Evolutionary conservation across 1,139 yeast species (phyloP), one percentile per base, ranked within the genome.

Genomic region (Geotrichum europaeum): DNA sequence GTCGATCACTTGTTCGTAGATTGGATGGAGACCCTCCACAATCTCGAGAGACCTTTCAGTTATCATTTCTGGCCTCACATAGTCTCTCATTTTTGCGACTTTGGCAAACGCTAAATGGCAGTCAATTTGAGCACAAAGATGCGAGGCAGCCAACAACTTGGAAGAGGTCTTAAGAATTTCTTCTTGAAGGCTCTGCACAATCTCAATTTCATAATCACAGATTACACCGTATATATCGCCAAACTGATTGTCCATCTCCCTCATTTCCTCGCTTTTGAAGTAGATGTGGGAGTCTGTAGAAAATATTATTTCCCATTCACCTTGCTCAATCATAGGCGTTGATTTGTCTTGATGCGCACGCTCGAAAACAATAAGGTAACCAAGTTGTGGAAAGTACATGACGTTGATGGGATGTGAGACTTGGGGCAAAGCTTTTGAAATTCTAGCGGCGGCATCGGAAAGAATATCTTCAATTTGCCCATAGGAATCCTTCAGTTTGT

Each of bases 361-460:
- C 20, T 62, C 63, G 18, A 67, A 60, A 18, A 59, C 63, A 9
- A 78, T 67, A 53, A 80, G 66, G 60, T 75, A 80, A 0, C 83
- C 83, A 36, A 80, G 62, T 58, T 79, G 81, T 7, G 81, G 81
- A 30, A 79, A 76, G 62, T 80, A 80, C 2, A 77, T 74, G 1
- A 76, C 75, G 61, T 76, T 78, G 4, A 77, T 56, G 22, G 60
- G 61, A 4, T 55, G 54, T 4, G 60, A 55, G 13, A 64, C 59
- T 5, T 51, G 45, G 1, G 66, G 69, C 1, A 69, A 52, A 4
- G 64, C 63, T 2, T 57, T 58, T 0, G 66, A 56, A 6, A 70
- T 60, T 1, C 65, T 62, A 22, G 53, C 51, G 0, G 80, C 76
- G 2, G 69, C 68, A 1, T 67, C 62, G 2, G 68, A 63, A 15